Base-by-base conservation (phyloP, 768 basidiomycete genomes). In the Boletus subcaerulescens region DNA sequence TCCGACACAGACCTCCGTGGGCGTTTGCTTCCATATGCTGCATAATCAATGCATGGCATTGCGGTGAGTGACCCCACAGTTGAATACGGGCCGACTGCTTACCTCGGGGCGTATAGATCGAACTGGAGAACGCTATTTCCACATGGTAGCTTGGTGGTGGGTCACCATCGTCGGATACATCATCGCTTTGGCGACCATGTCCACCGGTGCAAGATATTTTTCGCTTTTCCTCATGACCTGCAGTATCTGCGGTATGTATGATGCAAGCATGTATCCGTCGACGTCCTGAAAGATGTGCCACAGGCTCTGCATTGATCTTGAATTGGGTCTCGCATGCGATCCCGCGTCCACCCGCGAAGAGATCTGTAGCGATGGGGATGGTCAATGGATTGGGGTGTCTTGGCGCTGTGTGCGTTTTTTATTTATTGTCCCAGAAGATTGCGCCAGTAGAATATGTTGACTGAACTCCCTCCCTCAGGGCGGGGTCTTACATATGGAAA, bases 91-190 rank as follows among this genome's bases (percentile, higher is more conserved):
- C 8, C 7, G 31, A 15, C 6, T 18, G 10, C 24, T 56, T 5
- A 57, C 14, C 6, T 35, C 39, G 22, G 35, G 10, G 40, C 40
- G n/a, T 39, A 39, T 18, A 39, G 85, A 85, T 58, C 74, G 72
- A 55, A 80, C 81, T 7, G 85, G 85, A 5, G 86, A 86, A 63
- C 78, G 84, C 11, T 86, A 79, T 70, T 84, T 84, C 73, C 86
- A 86, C 61, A 74, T 84, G 22, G 66, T 74, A 1, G 68, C 61
- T 2, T 80, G 77, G 71, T 84, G 80, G 80, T 85, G 83, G 83
- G 77, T 70, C 12, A 78, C 80, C 45, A 80, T 85, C 9, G 32
- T 84, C 9, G 86, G 81, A 0, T 86, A 79, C 62, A 80, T 85
- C 53, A 81, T 87, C 55, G 75, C 76, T 5, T 66, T 85, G 14